A percentile compares a stretch with the other conserved stretches of the same genome.
Evolutionary conservation across 2,329 filamentous ascomycete species (phyloP).

Genomic region (Fusarium neocosmosporiellum): DNA sequence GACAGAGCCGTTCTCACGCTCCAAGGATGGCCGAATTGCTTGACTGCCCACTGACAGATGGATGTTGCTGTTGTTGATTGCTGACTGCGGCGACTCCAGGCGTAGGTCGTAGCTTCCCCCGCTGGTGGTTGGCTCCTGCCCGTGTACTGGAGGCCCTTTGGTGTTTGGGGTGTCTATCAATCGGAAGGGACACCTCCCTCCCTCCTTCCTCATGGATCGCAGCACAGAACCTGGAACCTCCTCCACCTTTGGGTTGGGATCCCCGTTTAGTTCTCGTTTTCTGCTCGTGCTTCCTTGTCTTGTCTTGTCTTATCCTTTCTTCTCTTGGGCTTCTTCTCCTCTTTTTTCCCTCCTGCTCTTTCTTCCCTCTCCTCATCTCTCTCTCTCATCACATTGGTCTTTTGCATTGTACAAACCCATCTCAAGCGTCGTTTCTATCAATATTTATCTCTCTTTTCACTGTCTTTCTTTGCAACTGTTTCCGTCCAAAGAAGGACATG

Average conservation of each 20-base stretch:
- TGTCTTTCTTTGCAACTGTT: conserved; percentile 21
- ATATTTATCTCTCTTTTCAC: conserved; percentile 16
- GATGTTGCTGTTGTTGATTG: not conserved
- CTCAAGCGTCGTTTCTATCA: conserved; percentile 35
- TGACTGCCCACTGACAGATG: conserved; percentile 19
- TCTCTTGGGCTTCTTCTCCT: conserved; percentile 34
- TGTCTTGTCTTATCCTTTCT: conserved; percentile 30
- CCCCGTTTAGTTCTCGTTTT: conserved; percentile 7
- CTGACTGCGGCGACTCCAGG: conserved; percentile 18
- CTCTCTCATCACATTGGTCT: conserved; percentile 31
- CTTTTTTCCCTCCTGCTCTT: conserved; percentile 25
- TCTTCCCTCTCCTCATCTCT: conserved; percentile 8
- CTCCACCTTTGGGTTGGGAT: conserved; percentile 28
- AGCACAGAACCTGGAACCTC: conserved; percentile 12
- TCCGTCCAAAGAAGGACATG: conserved; percentile 37
- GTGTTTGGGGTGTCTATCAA: conserved; percentile 20
- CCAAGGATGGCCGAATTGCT: conserved; percentile 6
- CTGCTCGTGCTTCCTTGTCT: not conserved
- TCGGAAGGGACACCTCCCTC: conserved; percentile 7
- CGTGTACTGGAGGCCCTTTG: not conserved
- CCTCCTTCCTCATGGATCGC: not conserved
- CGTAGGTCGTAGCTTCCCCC: not conserved
- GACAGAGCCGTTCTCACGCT: conserved; percentile 1
- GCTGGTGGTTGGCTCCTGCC: not conserved
- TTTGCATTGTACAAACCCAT: conserved; percentile 23